A percentile compares a stretch with the other conserved stretches of the same genome.
phyloP scores from a whole-genome alignment of 2,329 filamentous ascomycete species.

The Fusarium musae region DNA sequence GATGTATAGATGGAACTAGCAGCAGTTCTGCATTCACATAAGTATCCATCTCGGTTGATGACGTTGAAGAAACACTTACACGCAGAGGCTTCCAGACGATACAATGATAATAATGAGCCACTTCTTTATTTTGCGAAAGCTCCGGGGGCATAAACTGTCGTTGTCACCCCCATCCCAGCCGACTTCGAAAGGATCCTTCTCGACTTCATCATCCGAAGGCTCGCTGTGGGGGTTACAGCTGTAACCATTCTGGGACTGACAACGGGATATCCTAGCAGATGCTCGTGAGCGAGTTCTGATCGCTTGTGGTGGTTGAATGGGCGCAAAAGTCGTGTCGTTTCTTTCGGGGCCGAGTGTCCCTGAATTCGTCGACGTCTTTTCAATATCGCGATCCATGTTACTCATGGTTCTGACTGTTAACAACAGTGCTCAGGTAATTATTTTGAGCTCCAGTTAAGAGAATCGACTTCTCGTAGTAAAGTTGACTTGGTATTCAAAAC shows the following conservation, averaged over 20 bases:
- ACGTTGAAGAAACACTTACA: slow-evolving; percentile 69
- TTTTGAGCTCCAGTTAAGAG: neutral
- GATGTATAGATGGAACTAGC: slow-evolving; percentile 89
- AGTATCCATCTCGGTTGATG: neutral
- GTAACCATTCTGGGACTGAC: slow-evolving; percentile 58
- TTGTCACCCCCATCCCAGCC: slow-evolving; percentile 76
- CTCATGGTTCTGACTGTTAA: neutral
- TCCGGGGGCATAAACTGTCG: slow-evolving; percentile 80
- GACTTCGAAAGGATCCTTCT: slow-evolving; percentile 72
- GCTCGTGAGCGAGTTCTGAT: slow-evolving; percentile 16
- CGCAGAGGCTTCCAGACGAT: slow-evolving; percentile 79
- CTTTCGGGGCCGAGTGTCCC: neutral
- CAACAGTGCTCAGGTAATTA: neutral
- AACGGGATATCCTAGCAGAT: slow-evolving; percentile 35
- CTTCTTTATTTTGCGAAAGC: slow-evolving; percentile 72
- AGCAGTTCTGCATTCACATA: slow-evolving; percentile 70
- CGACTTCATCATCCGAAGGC: slow-evolving; percentile 13
- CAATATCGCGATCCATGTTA: slow-evolving; percentile 41
- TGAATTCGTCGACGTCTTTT: slow-evolving; percentile 38
- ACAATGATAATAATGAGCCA: slow-evolving; percentile 84
- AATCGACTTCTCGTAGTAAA: neutral
- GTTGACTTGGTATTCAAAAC: neutral
- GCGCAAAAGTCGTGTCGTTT: slow-evolving; percentile 12
- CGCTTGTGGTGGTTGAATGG: slow-evolving; percentile 19
- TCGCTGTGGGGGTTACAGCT: slow-evolving; percentile 47